Percentiles rank a stretch among this genome's conserved stretches.
Conservation (phyloP, 306 rosid genomes). For the Quercus wislizeni region DNA sequence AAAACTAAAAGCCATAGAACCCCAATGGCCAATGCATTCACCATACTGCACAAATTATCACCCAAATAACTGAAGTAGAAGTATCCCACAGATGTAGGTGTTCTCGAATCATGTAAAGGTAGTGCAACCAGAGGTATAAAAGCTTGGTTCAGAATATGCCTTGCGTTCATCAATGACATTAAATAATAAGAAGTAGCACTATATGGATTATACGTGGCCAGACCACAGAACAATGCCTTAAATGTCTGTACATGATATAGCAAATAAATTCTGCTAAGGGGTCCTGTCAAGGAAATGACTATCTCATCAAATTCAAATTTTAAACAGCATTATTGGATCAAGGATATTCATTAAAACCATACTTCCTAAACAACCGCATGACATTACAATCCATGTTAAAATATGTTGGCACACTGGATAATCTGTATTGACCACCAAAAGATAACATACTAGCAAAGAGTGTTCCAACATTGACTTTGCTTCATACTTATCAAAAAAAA, state of each 20-base stretch:
- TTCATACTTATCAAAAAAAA: background rate
- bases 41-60: background rate
- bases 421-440: background rate
- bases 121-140: background rate
- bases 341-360: background rate
- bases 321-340: background rate
- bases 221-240: background rate
- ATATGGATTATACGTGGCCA: background rate
- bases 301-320: background rate
- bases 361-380: background rate
- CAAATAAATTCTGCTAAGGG: background rate
- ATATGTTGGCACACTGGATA: background rate
- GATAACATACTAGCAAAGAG: background rate
- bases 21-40: background rate
- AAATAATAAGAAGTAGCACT: background rate
- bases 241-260: background rate
- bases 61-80: background rate
- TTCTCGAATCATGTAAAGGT: background rate
- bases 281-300: background rate
- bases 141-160: background rate
- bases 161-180: background rate
- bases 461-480: background rate
- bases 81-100: background rate
- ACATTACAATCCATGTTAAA: background rate
- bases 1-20: too few species aligned